Conservation (phyloP, 768 basidiomycete genomes). For the Suillus decipiens region DNA sequence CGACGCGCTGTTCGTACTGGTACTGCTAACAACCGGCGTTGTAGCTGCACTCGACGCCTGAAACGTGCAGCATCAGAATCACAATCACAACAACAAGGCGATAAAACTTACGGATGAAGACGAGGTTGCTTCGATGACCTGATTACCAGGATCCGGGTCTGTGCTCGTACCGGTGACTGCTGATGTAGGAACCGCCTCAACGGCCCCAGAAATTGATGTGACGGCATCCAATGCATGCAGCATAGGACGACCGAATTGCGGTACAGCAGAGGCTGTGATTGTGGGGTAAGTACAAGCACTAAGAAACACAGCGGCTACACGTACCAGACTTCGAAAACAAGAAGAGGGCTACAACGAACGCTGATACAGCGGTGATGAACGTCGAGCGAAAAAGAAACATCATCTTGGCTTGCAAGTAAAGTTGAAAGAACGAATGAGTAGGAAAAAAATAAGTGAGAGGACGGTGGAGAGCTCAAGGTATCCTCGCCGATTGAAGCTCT, state of each 20-base stretch:
- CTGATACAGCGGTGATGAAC: slow-evolving; percentile 15
- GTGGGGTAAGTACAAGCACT: not conserved
- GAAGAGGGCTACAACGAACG: slow-evolving; percentile 16
- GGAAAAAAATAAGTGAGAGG: not conserved
- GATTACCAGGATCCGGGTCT: not conserved
- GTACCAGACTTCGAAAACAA: slow-evolving; percentile 18
- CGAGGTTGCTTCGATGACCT: not conserved
- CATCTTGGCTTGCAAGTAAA: slow-evolving; percentile 15
- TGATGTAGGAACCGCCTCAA: not conserved
- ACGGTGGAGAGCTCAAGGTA: not conserved
- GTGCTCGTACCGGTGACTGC: not conserved
- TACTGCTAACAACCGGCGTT: not conserved
- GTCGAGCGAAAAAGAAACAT: slow-evolving; percentile 26
- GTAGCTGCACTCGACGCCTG: not conserved
- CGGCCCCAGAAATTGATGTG: not conserved
- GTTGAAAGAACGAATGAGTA: not conserved
- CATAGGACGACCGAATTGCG: slow-evolving; percentile 23
- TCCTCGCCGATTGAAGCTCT: not conserved
- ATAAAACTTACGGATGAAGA: not conserved
- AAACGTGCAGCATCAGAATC: not conserved
- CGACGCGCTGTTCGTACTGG: slow-evolving; percentile 16
- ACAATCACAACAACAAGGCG: no score
- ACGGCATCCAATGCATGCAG: slow-evolving; percentile 16
- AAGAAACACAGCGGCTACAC: not conserved
- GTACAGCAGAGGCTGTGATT: slow-evolving; percentile 18